Percentiles rank a stretch among this genome's conserved stretches.
Evolutionary conservation across 345 rosid species (phyloP).

Genomic region (Carallia pectinifolia): DNA sequence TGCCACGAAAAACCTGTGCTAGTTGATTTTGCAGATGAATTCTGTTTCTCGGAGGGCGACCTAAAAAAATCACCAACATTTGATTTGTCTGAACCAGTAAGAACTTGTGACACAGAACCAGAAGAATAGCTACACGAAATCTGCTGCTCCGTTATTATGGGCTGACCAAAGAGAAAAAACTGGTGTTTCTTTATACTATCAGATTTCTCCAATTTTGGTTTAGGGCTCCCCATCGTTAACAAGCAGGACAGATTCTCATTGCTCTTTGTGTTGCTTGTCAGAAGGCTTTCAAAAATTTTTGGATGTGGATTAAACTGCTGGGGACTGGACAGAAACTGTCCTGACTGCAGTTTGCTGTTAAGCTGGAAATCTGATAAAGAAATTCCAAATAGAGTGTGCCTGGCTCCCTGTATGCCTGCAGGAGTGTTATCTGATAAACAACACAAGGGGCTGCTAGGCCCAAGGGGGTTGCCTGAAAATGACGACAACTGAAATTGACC

Average conservation of each 20-base stretch:
- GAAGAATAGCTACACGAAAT: constrained; percentile 40
- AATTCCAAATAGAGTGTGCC: constrained; percentile 87
- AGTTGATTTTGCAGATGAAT: constrained; percentile 33
- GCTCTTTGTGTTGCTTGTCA: constrained; percentile 31
- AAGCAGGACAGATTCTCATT: constrained; percentile 65
- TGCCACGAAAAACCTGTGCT: constrained; percentile 48
- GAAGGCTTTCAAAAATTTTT: constrained; percentile 40
- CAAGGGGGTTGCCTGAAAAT: constrained; percentile 60
- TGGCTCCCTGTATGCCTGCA: constrained; percentile 99
- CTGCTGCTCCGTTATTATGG: constrained; percentile 71
- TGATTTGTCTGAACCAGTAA: constrained; percentile 25
- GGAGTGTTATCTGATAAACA: constrained; percentile 72
- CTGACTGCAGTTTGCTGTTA: constrained; percentile 55
- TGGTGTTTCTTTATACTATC: constrained; percentile 56
- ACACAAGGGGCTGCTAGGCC: constrained; percentile 62
- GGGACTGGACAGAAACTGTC: constrained; percentile 55
- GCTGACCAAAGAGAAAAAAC: constrained; percentile 84
- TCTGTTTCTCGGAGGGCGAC: constrained; percentile 32
- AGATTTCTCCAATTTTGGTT: constrained; percentile 47
- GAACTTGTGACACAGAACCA: constrained; percentile 37
- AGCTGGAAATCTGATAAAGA: constrained; percentile 66
- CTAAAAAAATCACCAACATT: constrained; percentile 29
- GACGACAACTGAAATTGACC: constrained; percentile 60
- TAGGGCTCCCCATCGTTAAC: constrained; percentile 66
- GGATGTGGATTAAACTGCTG: constrained; percentile 44